Base-by-base conservation (phyloP, 1,284 basidiomycete species). In the Chondrostereum purpureum region DNA sequence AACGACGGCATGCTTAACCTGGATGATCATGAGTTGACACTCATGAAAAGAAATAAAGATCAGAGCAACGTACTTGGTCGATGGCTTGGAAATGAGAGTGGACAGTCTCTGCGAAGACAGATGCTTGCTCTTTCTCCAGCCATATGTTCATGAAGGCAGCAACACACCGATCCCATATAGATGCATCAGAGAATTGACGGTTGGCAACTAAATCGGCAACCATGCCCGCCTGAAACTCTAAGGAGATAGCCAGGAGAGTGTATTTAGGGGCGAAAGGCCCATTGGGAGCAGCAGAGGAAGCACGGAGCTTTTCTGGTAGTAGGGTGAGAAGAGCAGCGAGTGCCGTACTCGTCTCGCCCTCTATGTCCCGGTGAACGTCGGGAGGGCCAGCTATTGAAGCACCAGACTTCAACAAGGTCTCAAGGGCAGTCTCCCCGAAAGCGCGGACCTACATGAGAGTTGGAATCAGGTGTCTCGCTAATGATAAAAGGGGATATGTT, bases 381-480 rank as follows among this genome's bases (percentile, higher is more conserved):
- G 80, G 80, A 14, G 77, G 77, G 20, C 79, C 83, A 48, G 71
- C 70, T 14, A 78, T 73, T 16, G 88, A 90, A 20, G 91, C 91
- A 48, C 91, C 91, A 42, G 92, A 79, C 56, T 84, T 85, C 50
- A 80, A 62, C 39, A 94, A 71, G 35, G 88, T 92, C 47, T 81
- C 71, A 31, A 90, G 71, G 3, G 91, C 85, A 4, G 84, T 74
- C 56, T 89, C 83, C 45, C 81, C 92, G 60, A 96, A 97, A 5
- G 90, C 92, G 50, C 92, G 88, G 52, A 95, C 90, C 80, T 85
- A 41, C 19, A 31, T n/a, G 44, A 48, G 50, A 20, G 27, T 46
- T 22, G 43, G 47, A 47, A 47, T 40, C 37, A 44, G 43, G 8
- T 45, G 17, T 40, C 8, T 47, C 18, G 16, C 24, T 39, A 22